These are phyloP conservation scores for Solanum tarapatanum DNA, from an alignment of 257 asterid genomes.

Conservation along the genomic window DNA sequence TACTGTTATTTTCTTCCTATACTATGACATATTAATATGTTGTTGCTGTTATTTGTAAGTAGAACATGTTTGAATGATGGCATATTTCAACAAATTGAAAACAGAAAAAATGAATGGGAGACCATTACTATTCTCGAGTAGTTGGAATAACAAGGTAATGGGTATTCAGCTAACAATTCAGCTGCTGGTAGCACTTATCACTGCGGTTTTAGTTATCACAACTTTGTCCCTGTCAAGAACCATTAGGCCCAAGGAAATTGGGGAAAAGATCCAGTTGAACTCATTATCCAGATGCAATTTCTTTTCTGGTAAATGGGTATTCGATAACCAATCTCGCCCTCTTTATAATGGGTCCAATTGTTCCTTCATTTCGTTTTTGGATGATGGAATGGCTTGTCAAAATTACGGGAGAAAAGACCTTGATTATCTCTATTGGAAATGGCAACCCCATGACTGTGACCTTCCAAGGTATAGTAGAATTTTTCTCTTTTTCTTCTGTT, in stretches of 20 bases:
- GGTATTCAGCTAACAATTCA: background rate
- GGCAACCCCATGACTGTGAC: constrained; percentile 47
- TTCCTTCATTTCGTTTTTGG: constrained; percentile 21
- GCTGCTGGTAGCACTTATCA: background rate
- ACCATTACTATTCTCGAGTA: background rate
- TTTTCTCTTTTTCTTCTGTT: background rate
- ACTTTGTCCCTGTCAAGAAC: background rate
- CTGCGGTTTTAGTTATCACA: constrained; percentile 1
- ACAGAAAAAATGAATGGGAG: background rate
- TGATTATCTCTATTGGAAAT: constrained; percentile 30
- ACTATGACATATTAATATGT: background rate
- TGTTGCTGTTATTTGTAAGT: background rate
- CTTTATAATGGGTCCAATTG: constrained; percentile 25
- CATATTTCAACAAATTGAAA: background rate
- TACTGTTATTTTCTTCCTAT: no score
- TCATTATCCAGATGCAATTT: constrained; percentile 4
- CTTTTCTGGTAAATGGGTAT: constrained; percentile 13
- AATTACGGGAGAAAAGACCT: constrained; percentile 26
- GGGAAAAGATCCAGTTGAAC: background rate
- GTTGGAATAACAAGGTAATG: background rate
- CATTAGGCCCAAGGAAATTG: background rate
- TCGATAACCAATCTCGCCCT: constrained; percentile 21
- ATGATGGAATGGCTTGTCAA: constrained; percentile 20
- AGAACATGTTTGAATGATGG: background rate
- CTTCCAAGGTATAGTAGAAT: constrained; percentile 25